These are phyloP conservation scores for Backusella psychrophila DNA, from an alignment of 192 early-diverging fungal species.

Conservation along the genomic window DNA sequence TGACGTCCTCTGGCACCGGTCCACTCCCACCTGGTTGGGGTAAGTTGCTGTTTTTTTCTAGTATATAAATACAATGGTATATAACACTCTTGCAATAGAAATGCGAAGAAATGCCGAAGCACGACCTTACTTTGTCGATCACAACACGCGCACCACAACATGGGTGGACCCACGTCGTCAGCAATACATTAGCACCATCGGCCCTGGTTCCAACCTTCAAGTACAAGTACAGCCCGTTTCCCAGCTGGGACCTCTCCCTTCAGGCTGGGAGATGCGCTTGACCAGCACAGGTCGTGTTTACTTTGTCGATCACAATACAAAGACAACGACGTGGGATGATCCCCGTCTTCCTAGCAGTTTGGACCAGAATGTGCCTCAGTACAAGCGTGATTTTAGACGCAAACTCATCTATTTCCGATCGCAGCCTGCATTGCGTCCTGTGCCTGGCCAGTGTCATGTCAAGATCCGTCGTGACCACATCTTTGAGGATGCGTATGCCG, in stretches of 20 bases:
- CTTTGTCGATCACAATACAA: slow-evolving; percentile 98
- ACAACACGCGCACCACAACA: slow-evolving; percentile 85
- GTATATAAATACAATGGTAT: neutral
- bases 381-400: slow-evolving; percentile 97
- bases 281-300: slow-evolving; percentile 93
- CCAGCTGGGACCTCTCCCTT: slow-evolving; percentile 86
- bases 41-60: slow-evolving; percentile 13
- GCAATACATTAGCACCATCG: slow-evolving; percentile 56
- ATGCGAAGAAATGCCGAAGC: slow-evolving; percentile 33
- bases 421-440: slow-evolving; percentile 87
- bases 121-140: slow-evolving; percentile 88
- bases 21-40: slow-evolving; percentile 81
- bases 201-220: slow-evolving; percentile 53
- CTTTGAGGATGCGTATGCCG: slow-evolving; percentile 95
- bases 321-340: slow-evolving; percentile 98
- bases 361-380: slow-evolving; percentile 93
- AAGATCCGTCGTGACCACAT: slow-evolving; percentile 85
- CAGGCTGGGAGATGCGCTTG: slow-evolving; percentile 98
- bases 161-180: slow-evolving; percentile 87
- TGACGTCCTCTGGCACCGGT: slow-evolving; percentile 56
- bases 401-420: slow-evolving; percentile 97
- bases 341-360: slow-evolving; percentile 81
- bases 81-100: slow-evolving; percentile 6
- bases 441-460: slow-evolving; percentile 90
- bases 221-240: slow-evolving; percentile 72